Percentiles rank a stretch among this genome's conserved stretches.
phyloP scores from a whole-genome alignment of 768 basidiomycete genomes.

The Podaxis sp. region DNA sequence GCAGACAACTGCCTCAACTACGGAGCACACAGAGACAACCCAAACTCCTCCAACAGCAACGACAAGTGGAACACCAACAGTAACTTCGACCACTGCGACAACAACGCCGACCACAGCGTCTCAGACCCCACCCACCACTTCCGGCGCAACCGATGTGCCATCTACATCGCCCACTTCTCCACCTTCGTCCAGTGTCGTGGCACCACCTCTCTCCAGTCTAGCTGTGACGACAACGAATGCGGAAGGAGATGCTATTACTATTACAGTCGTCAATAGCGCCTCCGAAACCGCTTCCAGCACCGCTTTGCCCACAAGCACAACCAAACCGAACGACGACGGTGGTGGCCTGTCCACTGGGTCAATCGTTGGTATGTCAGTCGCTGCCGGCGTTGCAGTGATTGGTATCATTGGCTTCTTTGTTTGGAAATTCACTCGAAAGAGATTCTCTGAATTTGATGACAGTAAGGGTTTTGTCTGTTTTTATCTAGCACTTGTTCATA shows the following conservation, averaged over 20 bases:
- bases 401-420: slow-evolving; percentile 71
- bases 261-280: slow-evolving; percentile 20
- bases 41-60: slow-evolving; percentile 15
- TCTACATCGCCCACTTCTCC: slow-evolving; percentile 8
- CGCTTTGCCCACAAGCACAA: slow-evolving; percentile 19
- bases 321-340: slow-evolving; percentile 12
- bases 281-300: slow-evolving; percentile 14
- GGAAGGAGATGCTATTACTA: slow-evolving; percentile 19
- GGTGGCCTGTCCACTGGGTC: slow-evolving; percentile 61
- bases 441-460: slow-evolving; percentile 71
- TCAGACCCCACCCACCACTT: not conserved
- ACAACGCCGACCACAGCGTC: slow-evolving; percentile 6
- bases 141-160: not conserved
- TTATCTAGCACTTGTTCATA: slow-evolving; percentile 7
- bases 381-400: slow-evolving; percentile 72
- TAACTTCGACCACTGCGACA: slow-evolving; percentile 8
- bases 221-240: slow-evolving; percentile 14
- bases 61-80: slow-evolving; percentile 12
- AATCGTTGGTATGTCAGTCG: slow-evolving; percentile 76
- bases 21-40: slow-evolving; percentile 11
- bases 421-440: slow-evolving; percentile 86
- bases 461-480: slow-evolving; percentile 43
- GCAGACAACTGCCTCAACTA: slow-evolving; percentile 13
- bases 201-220: not conserved
- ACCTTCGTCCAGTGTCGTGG: not conserved